These are phyloP conservation scores for Colletotrichum lupini DNA, from an alignment of 2,329 filamentous ascomycete species.

Conservation along the genomic window DNA sequence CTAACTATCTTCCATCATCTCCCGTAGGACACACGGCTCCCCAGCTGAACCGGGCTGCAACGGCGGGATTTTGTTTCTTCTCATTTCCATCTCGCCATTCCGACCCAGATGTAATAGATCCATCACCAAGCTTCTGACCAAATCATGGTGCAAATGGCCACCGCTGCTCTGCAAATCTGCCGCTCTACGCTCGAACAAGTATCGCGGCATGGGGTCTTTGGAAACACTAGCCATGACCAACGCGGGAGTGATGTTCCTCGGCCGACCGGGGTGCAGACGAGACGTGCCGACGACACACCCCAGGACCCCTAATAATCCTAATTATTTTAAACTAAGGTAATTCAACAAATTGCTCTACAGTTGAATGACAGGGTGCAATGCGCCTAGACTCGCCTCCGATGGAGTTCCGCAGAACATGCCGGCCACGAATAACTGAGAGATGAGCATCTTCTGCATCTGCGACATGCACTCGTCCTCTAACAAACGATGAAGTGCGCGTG, in stretches of 20 bases:
- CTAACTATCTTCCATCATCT: neutral
- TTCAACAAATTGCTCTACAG: slow-evolving; percentile 19
- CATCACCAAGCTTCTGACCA: neutral
- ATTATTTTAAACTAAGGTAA: neutral
- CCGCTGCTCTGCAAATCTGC: slow-evolving; percentile 18
- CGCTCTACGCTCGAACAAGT: slow-evolving; percentile 29
- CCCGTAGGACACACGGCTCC: neutral
- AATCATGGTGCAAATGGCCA: slow-evolving; percentile 13
- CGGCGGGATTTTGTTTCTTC: neutral
- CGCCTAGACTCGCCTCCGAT: slow-evolving; percentile 22
- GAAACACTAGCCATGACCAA: slow-evolving; percentile 28
- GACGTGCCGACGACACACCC: slow-evolving; percentile 28
- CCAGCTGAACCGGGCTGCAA: neutral
- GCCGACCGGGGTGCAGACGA: slow-evolving; percentile 27
- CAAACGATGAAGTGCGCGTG: neutral
- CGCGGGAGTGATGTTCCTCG: slow-evolving; percentile 33
- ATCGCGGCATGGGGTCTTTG: slow-evolving; percentile 31
- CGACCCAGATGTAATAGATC: neutral
- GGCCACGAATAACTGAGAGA: slow-evolving; percentile 15
- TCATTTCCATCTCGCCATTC: neutral
- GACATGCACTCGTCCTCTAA: neutral
- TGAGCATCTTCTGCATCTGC: slow-evolving; percentile 1
- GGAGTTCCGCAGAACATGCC: slow-evolving; percentile 32
- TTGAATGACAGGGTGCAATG: slow-evolving; percentile 11
- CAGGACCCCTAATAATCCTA: slow-evolving; percentile 34